A percentile compares a stretch with the other conserved stretches of the same genome.
These are phyloP conservation scores for Daldinia childiae DNA, from an alignment of 495 filamentous ascomycete species.

Conservation along the genomic window DNA sequence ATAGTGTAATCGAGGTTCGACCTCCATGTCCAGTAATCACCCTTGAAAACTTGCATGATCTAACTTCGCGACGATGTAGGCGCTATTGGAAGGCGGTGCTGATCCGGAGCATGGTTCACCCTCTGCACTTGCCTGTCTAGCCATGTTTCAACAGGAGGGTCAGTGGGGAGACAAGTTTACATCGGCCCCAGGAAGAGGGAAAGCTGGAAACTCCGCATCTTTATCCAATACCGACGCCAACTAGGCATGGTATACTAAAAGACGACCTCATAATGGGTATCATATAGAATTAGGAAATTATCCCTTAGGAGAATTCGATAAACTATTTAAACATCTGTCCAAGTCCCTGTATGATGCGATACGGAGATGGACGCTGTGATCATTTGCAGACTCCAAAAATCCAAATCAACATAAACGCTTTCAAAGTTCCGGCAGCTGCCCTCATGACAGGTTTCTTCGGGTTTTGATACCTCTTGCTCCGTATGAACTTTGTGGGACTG, in stretches of 20 bases:
- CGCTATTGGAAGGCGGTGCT: constrained; percentile 58
- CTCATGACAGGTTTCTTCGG: background rate
- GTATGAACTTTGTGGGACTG: background rate
- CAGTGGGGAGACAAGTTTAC: constrained; percentile 60
- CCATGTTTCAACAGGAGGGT: constrained; percentile 61
- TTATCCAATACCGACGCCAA: background rate
- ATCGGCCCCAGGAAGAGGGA: constrained; percentile 55
- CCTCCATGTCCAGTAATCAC: background rate
- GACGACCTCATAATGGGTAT: no score
- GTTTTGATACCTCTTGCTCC: background rate
- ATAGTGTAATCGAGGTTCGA: constrained; percentile 56
- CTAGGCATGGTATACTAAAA: background rate
- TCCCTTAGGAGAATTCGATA: no score
- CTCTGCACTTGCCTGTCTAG: constrained; percentile 57
- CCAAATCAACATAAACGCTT: background rate
- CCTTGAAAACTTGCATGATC: background rate
- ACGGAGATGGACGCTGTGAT: background rate
- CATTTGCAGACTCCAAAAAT: background rate
- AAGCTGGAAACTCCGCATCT: constrained; percentile 32
- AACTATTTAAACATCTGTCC: background rate
- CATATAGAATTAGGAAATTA: no score
- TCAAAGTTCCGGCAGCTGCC: background rate
- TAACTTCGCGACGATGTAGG: constrained; percentile 34
- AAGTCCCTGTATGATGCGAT: background rate
- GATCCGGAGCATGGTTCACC: constrained; percentile 61